Evolutionary conservation across 257 asterid species (phyloP).

Genomic region (Cruciata laevipes): DNA sequence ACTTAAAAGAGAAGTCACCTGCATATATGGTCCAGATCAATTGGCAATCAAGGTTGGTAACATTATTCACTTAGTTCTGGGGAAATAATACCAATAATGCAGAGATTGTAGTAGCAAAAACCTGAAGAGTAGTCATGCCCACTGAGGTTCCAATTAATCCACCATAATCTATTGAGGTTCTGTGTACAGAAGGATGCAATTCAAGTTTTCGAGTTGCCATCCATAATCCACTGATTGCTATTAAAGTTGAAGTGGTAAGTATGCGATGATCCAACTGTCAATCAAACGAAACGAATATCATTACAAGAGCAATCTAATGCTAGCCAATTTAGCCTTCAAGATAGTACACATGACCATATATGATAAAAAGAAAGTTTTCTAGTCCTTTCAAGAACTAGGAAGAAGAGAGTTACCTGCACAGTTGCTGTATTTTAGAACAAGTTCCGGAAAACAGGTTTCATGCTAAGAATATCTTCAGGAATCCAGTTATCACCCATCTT

Average conservation of each 20-base stretch:
- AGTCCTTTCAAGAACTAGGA: background rate
- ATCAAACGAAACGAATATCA: background rate
- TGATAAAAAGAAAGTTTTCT: background rate
- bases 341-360: background rate
- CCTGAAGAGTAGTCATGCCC: conserved; percentile 96
- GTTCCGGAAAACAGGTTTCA: conserved; percentile 78
- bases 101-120: conserved; percentile 13
- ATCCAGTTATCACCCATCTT: conserved; percentile 92
- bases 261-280: conserved; percentile 87
- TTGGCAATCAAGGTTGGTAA: background rate
- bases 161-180: too few relatives aligned
- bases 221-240: conserved; percentile 72
- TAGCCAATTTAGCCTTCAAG: too few relatives aligned
- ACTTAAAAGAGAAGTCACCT: conserved; percentile 72
- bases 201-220: conserved; percentile 64
- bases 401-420: conserved; percentile 59
- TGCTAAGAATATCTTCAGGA: conserved; percentile 62
- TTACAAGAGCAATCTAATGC: too few relatives aligned
- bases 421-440: conserved; percentile 87
- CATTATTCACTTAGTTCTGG: background rate
- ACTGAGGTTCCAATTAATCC: conserved; percentile 56
- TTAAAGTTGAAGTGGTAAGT: conserved; percentile 78
- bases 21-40: conserved; percentile 6
- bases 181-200: conserved; percentile 74
- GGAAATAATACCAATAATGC: background rate